Percentiles rank a stretch among this genome's conserved stretches.
Conservation (phyloP, 2,329 filamentous ascomycete genomes). For the Pyrenochaeta sp. region DNA sequence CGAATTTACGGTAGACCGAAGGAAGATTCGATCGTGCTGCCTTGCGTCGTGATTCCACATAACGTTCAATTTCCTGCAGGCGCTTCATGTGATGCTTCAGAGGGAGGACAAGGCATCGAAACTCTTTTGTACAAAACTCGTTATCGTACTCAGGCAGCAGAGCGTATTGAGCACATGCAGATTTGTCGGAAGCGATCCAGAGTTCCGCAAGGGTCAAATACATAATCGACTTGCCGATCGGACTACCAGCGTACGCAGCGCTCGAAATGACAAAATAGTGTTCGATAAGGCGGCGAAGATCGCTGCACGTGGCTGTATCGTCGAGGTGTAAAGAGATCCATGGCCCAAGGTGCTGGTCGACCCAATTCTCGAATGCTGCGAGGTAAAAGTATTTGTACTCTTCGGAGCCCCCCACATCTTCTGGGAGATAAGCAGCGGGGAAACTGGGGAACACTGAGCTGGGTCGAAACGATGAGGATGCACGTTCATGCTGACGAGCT, state of each 20-base stretch:
- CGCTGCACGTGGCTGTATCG: conserved; percentile 28
- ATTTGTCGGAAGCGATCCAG: conserved; percentile 65
- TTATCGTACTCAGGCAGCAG: conserved; percentile 58
- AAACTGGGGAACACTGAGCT: conserved; percentile 7
- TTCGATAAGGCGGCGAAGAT: conserved; percentile 15
- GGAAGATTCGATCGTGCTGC: conserved; percentile 20
- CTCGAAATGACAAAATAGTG: conserved; percentile 17
- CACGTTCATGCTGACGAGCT: not conserved
- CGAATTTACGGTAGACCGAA: conserved; percentile 50
- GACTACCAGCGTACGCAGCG: conserved; percentile 48
- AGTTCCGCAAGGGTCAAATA: conserved; percentile 63
- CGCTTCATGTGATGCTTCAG: conserved; percentile 55
- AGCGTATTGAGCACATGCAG: conserved; percentile 46
- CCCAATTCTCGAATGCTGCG: conserved; percentile 61
- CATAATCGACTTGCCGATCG: conserved; percentile 61
- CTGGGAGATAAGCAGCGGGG: conserved; percentile 6
- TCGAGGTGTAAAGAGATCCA: conserved; percentile 48
- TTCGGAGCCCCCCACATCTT: not conserved
- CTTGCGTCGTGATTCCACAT: conserved; percentile 49
- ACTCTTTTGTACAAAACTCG: conserved; percentile 49
- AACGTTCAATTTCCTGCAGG: conserved; percentile 54
- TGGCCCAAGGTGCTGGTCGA: conserved; percentile 44
- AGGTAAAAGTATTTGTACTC: conserved; percentile 48
- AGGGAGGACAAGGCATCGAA: conserved; percentile 57
- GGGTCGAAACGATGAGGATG: conserved; percentile 14